Conservation (phyloP, 2,329 filamentous ascomycete species). For the Mycocentrospora acerina region DNA sequence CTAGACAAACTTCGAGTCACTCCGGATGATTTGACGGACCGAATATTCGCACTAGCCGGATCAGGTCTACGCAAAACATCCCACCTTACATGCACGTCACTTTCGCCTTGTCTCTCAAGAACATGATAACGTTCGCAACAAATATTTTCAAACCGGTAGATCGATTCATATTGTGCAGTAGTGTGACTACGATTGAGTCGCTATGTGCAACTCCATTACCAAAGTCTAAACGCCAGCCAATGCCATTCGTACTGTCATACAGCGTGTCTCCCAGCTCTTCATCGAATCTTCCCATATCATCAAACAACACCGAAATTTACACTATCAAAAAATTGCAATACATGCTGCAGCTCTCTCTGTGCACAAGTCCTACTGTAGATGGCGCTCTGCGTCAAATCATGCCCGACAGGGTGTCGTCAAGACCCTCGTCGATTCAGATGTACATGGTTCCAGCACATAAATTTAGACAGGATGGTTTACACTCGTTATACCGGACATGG, state of each 20-base stretch:
- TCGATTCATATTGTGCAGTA: slow-evolving; percentile 13
- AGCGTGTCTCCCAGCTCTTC: slow-evolving; percentile 1
- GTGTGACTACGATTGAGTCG: slow-evolving; percentile 12
- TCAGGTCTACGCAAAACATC: not conserved
- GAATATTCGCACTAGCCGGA: slow-evolving; percentile 10
- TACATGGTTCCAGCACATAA: slow-evolving; percentile 30
- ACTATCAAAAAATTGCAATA: not conserved
- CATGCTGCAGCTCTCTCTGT: too few species aligned
- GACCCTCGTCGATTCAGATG: too few species aligned
- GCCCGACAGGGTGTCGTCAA: not conserved
- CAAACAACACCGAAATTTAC: slow-evolving; percentile 1
- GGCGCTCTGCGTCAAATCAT: not conserved
- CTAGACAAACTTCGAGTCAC: slow-evolving; percentile 12
- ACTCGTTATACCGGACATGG: slow-evolving; percentile 7
- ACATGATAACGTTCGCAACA: too few species aligned
- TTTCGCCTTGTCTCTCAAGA: too few species aligned
- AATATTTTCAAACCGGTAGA: not conserved
- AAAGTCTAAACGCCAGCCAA: slow-evolving; percentile 32
- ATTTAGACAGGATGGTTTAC: slow-evolving; percentile 25
- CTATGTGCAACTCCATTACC: slow-evolving; percentile 23
- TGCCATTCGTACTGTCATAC: slow-evolving; percentile 19
- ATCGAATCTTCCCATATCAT: not conserved
- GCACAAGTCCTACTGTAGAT: too few species aligned
- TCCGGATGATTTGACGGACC: slow-evolving; percentile 18
- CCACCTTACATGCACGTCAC: too few species aligned